Base-by-base conservation (phyloP, 495 filamentous ascomycete species). In the Xylaria longipes region DNA sequence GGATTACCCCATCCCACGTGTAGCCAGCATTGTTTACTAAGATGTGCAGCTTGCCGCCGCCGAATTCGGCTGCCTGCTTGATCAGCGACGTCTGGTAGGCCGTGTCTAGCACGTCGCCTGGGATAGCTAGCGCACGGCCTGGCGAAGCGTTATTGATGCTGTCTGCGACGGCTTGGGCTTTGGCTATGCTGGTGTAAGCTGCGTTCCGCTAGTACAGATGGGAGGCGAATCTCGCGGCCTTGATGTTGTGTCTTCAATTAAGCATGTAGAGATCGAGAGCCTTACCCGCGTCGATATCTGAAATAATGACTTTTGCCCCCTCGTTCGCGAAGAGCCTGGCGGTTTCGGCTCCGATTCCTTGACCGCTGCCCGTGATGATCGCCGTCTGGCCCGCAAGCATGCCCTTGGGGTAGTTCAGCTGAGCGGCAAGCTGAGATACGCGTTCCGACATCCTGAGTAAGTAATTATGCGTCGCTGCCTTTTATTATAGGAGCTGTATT, bases 1-100 rank as follows among this genome's bases (percentile, higher is more conserved):
- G 93, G 74, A 97, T 94, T 29, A 97, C 93, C 5, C 90, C 94
- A 77, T 97, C 94, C 92, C 93, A 97, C 0, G 94, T 97, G 80
- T 92, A 86, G 68, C 93, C 93, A 1, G 94, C 94, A 82, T 95
- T 96, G 79, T 96, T 96, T 46, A 97, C 92, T 68, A 95, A 89
- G 68, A 94, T 90, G 80, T 97, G 91, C 69, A 97, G 93, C 85
- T 96, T 96, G 70, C 93, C 94, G 65, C 86, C 84, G 31, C 94
- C 94, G 76, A 96, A 95, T 64, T 91, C 91, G 5, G 91, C 94
- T 0, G 93, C 85, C 74, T 87, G 89, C 79, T 90, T 88, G 9
- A 97, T 89, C 4, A 97, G 84, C 27, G 86, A 80, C 58, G 87
- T 83, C 76, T 95, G 88, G 74, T 93, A 92, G 17, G 82, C 79